A percentile compares a stretch with the other conserved stretches of the same genome.
Evolutionary conservation across 139 green algal species (phyloP).

Genomic region (Coelastrella sp.): DNA sequence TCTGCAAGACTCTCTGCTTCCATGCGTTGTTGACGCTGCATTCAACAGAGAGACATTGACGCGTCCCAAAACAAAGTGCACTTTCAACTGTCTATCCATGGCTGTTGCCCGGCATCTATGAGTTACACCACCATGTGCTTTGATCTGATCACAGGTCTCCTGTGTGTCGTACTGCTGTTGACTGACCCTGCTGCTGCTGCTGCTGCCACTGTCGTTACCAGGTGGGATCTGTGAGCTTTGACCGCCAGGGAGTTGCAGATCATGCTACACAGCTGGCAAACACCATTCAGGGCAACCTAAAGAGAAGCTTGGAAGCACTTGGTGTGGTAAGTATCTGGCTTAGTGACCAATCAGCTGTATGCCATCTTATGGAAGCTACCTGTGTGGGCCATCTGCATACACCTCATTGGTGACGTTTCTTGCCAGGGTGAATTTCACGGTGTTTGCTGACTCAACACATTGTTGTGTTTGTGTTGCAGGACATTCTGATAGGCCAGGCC

Average conservation of each 20-base stretch:
- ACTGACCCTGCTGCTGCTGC: not conserved
- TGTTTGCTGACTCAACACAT: no score
- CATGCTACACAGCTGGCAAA: constrained; percentile 93
- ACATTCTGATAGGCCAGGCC: constrained; percentile 93
- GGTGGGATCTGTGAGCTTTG: constrained; percentile 88
- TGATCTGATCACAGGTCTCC: no score
- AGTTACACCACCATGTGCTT: no score
- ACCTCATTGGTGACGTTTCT: no score
- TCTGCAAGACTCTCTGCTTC: not conserved
- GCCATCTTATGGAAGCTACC: not conserved
- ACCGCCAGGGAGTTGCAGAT: constrained; percentile 92
- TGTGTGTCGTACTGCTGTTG: no score
- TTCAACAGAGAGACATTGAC: no score
- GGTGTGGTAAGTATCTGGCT: constrained; percentile 87
- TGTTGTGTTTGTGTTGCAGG: constrained; percentile 67
- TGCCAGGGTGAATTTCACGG: no score
- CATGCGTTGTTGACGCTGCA: no score
- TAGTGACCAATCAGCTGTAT: no score
- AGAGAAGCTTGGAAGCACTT: constrained; percentile 90
- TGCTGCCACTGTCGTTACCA: constrained; percentile 57
- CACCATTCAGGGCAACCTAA: constrained; percentile 94
- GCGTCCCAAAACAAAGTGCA: no score
- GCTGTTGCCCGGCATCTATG: no score
- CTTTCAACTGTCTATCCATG: no score
- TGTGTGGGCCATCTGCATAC: not conserved